Evolutionary conservation across 2,329 filamentous ascomycete species (phyloP).

Genomic region (Cytospora schulzeri): DNA sequence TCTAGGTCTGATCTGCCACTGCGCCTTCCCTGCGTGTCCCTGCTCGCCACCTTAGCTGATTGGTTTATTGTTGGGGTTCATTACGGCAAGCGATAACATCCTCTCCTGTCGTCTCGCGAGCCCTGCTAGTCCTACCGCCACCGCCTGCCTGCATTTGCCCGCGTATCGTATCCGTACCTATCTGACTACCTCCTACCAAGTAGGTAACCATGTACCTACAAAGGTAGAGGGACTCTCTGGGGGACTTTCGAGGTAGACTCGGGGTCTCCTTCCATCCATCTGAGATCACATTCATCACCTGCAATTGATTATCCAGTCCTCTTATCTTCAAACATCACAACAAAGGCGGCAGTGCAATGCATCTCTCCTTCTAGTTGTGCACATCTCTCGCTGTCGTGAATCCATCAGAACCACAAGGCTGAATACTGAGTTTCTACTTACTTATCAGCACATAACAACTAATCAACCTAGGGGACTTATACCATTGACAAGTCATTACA

Average conservation of each 20-base stretch:
- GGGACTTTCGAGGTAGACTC: not conserved
- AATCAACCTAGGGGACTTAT: not conserved
- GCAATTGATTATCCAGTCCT: not conserved
- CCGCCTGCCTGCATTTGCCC: not conserved
- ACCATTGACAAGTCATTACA: not conserved
- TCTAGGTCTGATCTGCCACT: slow-evolving; percentile 22
- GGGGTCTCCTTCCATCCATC: not conserved
- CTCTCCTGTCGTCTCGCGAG: slow-evolving; percentile 24
- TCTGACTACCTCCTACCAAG: too few species aligned
- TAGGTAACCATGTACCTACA: too few species aligned
- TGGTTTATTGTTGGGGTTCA: not conserved
- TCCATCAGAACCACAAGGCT: not conserved
- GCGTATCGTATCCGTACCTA: not conserved
- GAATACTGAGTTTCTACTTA: not conserved
- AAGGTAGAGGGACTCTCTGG: not conserved
- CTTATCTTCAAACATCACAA: not conserved
- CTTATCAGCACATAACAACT: not conserved
- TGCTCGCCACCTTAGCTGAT: slow-evolving; percentile 22
- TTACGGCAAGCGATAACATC: slow-evolving; percentile 20
- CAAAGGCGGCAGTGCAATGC: not conserved
- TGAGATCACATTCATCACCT: too few species aligned
- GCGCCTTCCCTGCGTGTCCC: slow-evolving; percentile 23
- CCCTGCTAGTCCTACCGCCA: slow-evolving; percentile 5
- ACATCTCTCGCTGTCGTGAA: not conserved
- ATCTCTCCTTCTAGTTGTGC: not conserved